Percentiles rank a stretch among this genome's conserved stretches.
Evolutionary conservation across 2,329 filamentous ascomycete genomes (phyloP).

Genomic region (Cercospora sojina): DNA sequence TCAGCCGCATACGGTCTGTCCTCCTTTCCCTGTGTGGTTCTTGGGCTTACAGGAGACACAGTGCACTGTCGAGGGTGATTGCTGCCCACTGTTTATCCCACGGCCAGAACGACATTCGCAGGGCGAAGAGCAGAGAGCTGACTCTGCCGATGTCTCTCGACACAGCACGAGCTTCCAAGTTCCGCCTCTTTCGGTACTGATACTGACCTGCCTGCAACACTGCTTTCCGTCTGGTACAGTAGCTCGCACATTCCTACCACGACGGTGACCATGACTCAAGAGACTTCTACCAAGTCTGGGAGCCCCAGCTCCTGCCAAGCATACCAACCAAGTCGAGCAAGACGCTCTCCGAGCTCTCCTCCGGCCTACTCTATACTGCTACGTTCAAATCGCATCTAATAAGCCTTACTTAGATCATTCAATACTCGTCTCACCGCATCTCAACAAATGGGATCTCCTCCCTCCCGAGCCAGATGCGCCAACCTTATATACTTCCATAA

Average conservation of each 20-base stretch:
- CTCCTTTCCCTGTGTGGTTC: neutral
- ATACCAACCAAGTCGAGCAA: neutral
- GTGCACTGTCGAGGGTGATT: neutral
- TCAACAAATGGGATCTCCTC: neutral
- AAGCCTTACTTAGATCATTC: too few species aligned
- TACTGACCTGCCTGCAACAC: neutral
- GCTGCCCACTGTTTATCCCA: neutral
- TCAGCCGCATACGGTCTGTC: neutral
- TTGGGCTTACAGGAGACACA: neutral
- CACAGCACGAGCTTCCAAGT: neutral
- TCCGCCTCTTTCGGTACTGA: neutral
- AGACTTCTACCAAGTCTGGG: neutral
- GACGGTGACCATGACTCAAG: neutral
- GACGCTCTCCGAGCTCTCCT: neutral
- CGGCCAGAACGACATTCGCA: neutral
- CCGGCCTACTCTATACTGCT: too few species aligned
- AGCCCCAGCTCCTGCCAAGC: neutral
- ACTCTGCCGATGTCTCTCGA: neutral
- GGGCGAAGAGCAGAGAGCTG: neutral
- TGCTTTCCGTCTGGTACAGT: neutral
- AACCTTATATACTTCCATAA: neutral
- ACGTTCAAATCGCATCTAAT: too few species aligned
- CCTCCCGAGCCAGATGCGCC: neutral
- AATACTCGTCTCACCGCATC: too few species aligned
- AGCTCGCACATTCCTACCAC: neutral